These are phyloP conservation scores for Rubia peregrina DNA, from an alignment of 305 asterid species.

Conservation along the genomic window DNA sequence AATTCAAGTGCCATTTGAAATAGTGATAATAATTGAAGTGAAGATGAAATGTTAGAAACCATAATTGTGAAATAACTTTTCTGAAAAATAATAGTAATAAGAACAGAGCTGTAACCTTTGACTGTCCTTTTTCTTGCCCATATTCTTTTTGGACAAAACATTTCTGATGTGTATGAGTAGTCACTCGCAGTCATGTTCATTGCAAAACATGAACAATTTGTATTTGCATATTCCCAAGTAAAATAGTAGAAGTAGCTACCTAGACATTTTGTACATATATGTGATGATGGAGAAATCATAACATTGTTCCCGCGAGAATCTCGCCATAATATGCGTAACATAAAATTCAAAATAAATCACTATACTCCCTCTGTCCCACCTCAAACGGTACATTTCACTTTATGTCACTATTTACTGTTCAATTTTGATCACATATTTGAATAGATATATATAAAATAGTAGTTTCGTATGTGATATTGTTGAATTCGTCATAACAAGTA, in stretches of 20 bases:
- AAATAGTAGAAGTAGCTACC: not conserved
- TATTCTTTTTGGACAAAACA: not conserved
- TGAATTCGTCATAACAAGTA: too few relatives aligned
- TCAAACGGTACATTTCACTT: too few relatives aligned
- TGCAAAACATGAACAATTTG: not conserved
- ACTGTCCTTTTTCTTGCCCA: not conserved
- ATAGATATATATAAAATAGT: too few relatives aligned
- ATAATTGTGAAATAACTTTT: too few relatives aligned
- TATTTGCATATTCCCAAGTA: constrained; percentile 1
- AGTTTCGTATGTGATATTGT: too few relatives aligned
- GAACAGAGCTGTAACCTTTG: constrained; percentile 3
- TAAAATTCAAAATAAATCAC: not conserved
- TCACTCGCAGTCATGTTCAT: constrained; percentile 13
- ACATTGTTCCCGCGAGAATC: constrained; percentile 26
- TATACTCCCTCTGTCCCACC: too few relatives aligned
- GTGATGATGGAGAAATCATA: constrained; percentile 8
- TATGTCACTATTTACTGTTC: too few relatives aligned
- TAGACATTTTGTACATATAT: not conserved
- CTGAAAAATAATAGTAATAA: not conserved
- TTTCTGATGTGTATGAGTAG: constrained; percentile 4
- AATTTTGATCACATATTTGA: too few relatives aligned
- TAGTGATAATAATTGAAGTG: too few relatives aligned
- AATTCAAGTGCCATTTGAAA: too few relatives aligned
- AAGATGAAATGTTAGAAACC: too few relatives aligned
- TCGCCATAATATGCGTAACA: constrained; percentile 26